Conservation (phyloP, 169 alveolate genomes). For the Cryptosporidium bovis region DNA sequence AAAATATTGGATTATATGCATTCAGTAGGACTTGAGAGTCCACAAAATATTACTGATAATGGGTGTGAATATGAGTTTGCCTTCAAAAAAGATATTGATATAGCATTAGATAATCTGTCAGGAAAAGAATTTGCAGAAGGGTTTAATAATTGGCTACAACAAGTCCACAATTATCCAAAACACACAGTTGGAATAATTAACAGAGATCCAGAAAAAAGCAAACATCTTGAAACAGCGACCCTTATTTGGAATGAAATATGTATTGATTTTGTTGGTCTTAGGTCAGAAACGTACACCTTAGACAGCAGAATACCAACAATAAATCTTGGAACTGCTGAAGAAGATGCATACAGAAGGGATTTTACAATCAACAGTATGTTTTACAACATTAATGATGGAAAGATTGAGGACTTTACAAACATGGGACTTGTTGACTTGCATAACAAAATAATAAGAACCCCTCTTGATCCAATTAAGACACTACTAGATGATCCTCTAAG, state of each 20-base stretch:
- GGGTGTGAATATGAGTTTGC: slow-evolving; percentile 72
- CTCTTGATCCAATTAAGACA: slow-evolving; percentile 92
- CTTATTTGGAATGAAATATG: slow-evolving; percentile 87
- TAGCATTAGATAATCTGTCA: slow-evolving; percentile 94
- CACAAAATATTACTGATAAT: slow-evolving; percentile 6
- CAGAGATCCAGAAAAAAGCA: slow-evolving; percentile 94
- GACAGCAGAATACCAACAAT: slow-evolving; percentile 92
- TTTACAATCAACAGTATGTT: slow-evolving; percentile 96
- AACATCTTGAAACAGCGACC: slow-evolving; percentile 98
- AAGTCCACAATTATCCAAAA: slow-evolving; percentile 20
- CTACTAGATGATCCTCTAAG: slow-evolving; percentile 98
- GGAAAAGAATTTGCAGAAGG: slow-evolving; percentile 90
- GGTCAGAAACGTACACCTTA: slow-evolving; percentile 93
- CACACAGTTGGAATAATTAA: slow-evolving; percentile 89
- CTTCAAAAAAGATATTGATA: slow-evolving; percentile 93
- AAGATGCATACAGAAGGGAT: slow-evolving; percentile 98
- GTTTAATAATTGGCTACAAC: slow-evolving; percentile 77
- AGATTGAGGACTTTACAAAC: slow-evolving; percentile 95
- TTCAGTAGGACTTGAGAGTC: neutral
- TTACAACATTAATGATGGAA: slow-evolving; percentile 91
- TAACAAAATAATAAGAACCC: slow-evolving; percentile 92
- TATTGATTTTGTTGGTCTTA: slow-evolving; percentile 95
- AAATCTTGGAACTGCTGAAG: slow-evolving; percentile 92
- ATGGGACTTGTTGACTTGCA: slow-evolving; percentile 92
- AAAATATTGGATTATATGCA: slow-evolving; percentile 84